Percentiles rank a stretch among this genome's conserved stretches.
phyloP scores from a whole-genome alignment of 2,329 filamentous ascomycete species.

The Penicillium sp. region DNA sequence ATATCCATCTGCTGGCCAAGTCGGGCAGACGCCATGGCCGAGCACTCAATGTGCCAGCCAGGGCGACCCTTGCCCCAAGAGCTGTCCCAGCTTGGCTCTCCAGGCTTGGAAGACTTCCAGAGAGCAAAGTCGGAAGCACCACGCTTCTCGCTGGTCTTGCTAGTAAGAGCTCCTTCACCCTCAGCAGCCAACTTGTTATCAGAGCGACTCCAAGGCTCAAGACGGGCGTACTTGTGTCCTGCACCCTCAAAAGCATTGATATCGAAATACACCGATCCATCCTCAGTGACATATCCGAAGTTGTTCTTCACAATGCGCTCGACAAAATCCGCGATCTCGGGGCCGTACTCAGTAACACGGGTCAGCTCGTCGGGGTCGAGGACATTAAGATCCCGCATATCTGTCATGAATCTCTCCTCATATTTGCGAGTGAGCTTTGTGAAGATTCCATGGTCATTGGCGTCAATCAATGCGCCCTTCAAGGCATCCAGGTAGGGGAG shows the following conservation, averaged over 20 bases:
- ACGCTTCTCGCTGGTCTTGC: conserved; percentile 65
- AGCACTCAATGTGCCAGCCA: conserved; percentile 98
- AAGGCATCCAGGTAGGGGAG: conserved; percentile 76
- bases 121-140: conserved; percentile 83
- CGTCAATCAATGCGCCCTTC: conserved; percentile 57
- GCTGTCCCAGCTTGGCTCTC: conserved; percentile 87
- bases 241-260: conserved; percentile 80
- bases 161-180: conserved; percentile 77
- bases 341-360: conserved; percentile 88
- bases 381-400: conserved; percentile 85
- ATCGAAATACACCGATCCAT: conserved; percentile 93
- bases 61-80: conserved; percentile 85
- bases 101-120: conserved; percentile 90
- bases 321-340: conserved; percentile 83
- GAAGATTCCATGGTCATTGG: conserved; percentile 72
- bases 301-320: conserved; percentile 79
- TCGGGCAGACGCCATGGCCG: conserved; percentile 89
- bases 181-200: conserved; percentile 83
- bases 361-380: conserved; percentile 78
- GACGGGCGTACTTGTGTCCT: conserved; percentile 80
- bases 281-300: conserved; percentile 72
- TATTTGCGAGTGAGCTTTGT: conserved; percentile 82
- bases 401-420: conserved; percentile 82
- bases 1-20: conserved; percentile 85
- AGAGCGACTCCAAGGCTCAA: conserved; percentile 82